These are phyloP conservation scores for Claviceps pusilla DNA, from an alignment of 2,329 filamentous ascomycete genomes.

Conservation along the genomic window DNA sequence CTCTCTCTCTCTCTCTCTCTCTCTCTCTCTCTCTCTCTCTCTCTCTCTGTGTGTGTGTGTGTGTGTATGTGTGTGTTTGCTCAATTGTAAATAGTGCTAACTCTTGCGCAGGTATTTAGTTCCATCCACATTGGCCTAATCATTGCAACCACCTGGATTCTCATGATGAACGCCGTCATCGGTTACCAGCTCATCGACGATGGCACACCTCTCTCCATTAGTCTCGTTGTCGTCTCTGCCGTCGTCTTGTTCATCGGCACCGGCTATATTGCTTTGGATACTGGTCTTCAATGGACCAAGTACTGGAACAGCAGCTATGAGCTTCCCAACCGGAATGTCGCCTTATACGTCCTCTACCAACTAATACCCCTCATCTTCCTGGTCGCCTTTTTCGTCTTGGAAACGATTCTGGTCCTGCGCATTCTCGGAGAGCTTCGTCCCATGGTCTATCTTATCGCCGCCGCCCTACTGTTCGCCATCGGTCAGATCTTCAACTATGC, in stretches of 20 bases:
- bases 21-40: too few relatives aligned
- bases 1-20: too few relatives aligned
- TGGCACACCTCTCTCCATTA: slow-evolving; percentile 71
- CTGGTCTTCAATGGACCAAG: slow-evolving; percentile 70
- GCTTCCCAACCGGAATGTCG: slow-evolving; percentile 56
- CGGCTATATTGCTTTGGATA: slow-evolving; percentile 91
- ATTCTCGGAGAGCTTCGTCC: slow-evolving; percentile 79
- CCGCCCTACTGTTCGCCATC: slow-evolving; percentile 70
- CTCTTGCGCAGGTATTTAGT: slow-evolving; percentile 53
- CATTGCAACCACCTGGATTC: slow-evolving; percentile 72
- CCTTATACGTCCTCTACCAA: slow-evolving; percentile 88
- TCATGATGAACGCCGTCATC: slow-evolving; percentile 82
- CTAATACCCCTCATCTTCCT: slow-evolving; percentile 78
- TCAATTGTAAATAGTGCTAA: slow-evolving; percentile 40
- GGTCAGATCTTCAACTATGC: slow-evolving; percentile 96
- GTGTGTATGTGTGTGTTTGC: neutral
- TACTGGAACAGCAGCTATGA: slow-evolving; percentile 52
- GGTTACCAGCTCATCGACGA: slow-evolving; percentile 91
- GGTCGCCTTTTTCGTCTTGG: slow-evolving; percentile 73
- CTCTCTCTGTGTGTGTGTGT: too few relatives aligned
- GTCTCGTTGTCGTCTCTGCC: slow-evolving; percentile 57
- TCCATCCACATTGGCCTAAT: slow-evolving; percentile 85
- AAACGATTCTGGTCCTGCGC: slow-evolving; percentile 67
- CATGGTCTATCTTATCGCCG: slow-evolving; percentile 72
- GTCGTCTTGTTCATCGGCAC: slow-evolving; percentile 68